Base-by-base conservation (phyloP, 176 grass and related monocot species). In the Rhynchospora breviuscula region DNA sequence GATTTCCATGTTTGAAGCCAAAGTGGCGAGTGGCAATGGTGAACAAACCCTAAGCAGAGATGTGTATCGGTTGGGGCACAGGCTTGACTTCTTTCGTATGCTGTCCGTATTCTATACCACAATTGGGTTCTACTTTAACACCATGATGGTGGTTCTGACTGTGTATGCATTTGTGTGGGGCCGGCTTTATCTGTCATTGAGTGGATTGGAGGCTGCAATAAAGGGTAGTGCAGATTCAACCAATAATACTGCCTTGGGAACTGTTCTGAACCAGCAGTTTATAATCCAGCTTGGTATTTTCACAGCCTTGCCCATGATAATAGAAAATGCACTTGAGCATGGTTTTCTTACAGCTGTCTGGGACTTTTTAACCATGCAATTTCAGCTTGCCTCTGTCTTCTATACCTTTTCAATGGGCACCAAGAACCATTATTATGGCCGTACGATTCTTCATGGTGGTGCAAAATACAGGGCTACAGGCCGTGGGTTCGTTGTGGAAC, bases 1-100 rank as follows among this genome's bases (percentile, higher is more conserved):
- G 80, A 95, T 98, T 85, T 98, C 95, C 49, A 98, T 98, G 95
- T 98, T 98, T 90, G 95, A 98, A 85, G 95, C 95, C 46, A 95
- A 98, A 87, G 92, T 98, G 83, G 88, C 95, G 19, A 98, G 95
- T 89, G 95, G 95, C 74, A 98, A 98, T 82, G 92, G 95, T 81
- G 92, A 98, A 83, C 92, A 98, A 83, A 98, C 95, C 29, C 81
- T 98, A 78, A 98, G 95, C 84, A 91, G 95, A 90, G 95, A 98
- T 71, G 76, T 98, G 61, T 98, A 98, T 35, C 83, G 95, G 61
- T 91, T 98, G 84, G 95, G 95, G 61, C 95, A 98, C 85, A 94
- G 92, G 85, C 79, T 94, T 67, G 95, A 98, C 84, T 98, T 98
- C 80, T 98, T 98, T 21, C 72, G 91, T 57, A 98, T 93, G 91